Percentiles rank a stretch among this genome's conserved stretches.
Evolutionary conservation across 2,329 filamentous ascomycete genomes (phyloP).

Genomic region (Pseudocercospora fijiensis): DNA sequence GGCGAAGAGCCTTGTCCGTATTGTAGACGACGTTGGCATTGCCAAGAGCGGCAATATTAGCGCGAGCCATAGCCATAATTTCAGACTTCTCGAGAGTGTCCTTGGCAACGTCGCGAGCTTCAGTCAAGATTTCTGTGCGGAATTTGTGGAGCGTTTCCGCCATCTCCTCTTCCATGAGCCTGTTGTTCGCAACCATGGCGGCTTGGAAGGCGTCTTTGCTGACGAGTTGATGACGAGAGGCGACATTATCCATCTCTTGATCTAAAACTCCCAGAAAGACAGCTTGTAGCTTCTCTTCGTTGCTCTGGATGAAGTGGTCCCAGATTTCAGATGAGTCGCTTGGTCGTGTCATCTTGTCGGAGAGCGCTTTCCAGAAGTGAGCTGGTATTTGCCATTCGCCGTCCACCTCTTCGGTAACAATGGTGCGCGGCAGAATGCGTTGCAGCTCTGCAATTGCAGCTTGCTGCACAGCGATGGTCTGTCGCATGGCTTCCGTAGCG

Average conservation of each 20-base stretch:
- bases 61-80: conserved; percentile 13
- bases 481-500: not conserved
- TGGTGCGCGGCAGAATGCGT: conserved; percentile 9
- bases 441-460: conserved; percentile 14
- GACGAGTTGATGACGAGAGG: conserved; percentile 21
- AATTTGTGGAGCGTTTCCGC: conserved; percentile 13
- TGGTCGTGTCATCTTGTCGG: conserved; percentile 54
- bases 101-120: conserved; percentile 9
- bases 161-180: conserved; percentile 18
- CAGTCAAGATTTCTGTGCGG: conserved; percentile 5
- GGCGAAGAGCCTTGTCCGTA: conserved; percentile 33
- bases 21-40: conserved; percentile 35
- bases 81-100: conserved; percentile 15
- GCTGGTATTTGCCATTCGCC: conserved; percentile 57
- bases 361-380: conserved; percentile 66
- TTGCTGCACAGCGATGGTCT: conserved; percentile 2
- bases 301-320: conserved; percentile 33
- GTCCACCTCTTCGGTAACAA: conserved; percentile 30
- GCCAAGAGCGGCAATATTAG: conserved; percentile 32
- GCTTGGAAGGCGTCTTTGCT: conserved; percentile 22
- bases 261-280: conserved; percentile 40
- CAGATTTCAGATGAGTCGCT: conserved; percentile 41
- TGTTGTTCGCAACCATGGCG: conserved; percentile 9
- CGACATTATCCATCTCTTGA: conserved; percentile 14
- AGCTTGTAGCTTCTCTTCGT: conserved; percentile 41